These are phyloP conservation scores for Stagonosporopsis vannaccii DNA, from an alignment of 2,329 filamentous ascomycete genomes.

Conservation along the genomic window DNA sequence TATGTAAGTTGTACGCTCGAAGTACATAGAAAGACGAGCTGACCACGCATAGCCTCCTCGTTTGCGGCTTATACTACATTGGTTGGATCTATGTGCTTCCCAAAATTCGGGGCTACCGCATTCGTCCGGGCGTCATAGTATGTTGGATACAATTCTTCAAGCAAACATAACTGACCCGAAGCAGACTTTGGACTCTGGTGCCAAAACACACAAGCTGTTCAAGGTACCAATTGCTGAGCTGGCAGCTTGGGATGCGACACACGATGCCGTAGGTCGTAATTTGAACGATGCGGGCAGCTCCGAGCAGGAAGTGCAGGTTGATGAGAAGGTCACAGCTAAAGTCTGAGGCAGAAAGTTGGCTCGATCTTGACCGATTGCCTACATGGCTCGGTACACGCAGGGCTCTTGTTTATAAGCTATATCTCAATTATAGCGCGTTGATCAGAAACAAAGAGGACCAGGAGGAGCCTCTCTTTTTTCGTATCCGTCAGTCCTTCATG, in stretches of 20 bases:
- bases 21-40: background rate
- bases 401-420: background rate
- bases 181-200: constrained; percentile 35
- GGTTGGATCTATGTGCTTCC: constrained; percentile 67
- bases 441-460: too few species aligned
- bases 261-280: constrained; percentile 55
- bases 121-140: constrained; percentile 62
- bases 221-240: constrained; percentile 62
- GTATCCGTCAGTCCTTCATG: too few species aligned
- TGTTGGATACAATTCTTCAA: constrained; percentile 53
- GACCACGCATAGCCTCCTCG: constrained; percentile 51
- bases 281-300: background rate
- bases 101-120: constrained; percentile 59
- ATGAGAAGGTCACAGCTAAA: background rate
- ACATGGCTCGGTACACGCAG: background rate
- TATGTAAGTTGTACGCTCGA: constrained; percentile 59
- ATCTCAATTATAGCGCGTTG: background rate
- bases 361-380: background rate
- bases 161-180: background rate
- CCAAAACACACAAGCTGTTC: constrained; percentile 59
- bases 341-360: background rate
- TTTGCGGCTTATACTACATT: constrained; percentile 66
- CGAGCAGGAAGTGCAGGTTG: background rate
- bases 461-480: too few species aligned
- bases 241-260: constrained; percentile 64